These are phyloP conservation scores for Catenaria anguillulae DNA, from an alignment of 371 early-diverging fungal species.

Conservation along the genomic window DNA sequence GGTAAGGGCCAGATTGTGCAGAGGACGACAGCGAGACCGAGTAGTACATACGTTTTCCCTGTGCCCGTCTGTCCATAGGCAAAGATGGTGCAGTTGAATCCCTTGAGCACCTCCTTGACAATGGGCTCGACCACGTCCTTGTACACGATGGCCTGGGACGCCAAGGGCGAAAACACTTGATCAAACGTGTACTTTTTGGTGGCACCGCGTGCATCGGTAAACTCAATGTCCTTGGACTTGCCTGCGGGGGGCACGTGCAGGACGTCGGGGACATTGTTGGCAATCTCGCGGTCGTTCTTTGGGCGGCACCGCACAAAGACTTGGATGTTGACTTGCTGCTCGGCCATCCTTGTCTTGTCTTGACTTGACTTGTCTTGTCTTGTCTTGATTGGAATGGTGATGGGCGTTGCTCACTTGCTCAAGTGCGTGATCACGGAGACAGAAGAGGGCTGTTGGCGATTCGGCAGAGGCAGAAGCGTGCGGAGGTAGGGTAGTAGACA, in stretches of 20 bases:
- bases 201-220: background rate
- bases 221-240: background rate
- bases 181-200: slow-evolving; percentile 62
- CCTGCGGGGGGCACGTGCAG: background rate
- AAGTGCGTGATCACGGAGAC: too few species aligned
- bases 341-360: too few species aligned
- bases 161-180: slow-evolving; percentile 72
- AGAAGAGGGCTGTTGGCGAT: too few species aligned
- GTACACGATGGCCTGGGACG: slow-evolving; percentile 70
- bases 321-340: too few species aligned
- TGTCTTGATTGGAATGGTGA: too few species aligned
- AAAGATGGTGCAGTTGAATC: slow-evolving; percentile 90
- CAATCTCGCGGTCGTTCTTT: background rate
- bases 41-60: slow-evolving; percentile 7
- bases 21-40: too few species aligned
- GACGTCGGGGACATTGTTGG: background rate
- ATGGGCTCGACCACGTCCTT: slow-evolving; percentile 67
- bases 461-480: too few species aligned
- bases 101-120: slow-evolving; percentile 47
- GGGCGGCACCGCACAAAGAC: too few species aligned
- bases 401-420: too few species aligned
- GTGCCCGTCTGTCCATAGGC: slow-evolving; percentile 53
- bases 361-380: too few species aligned
- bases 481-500: too few species aligned
- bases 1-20: too few species aligned